Evolutionary conservation across 352 stramenopile species (phyloP).

Genomic region (Paralagenidium karlingii): DNA sequence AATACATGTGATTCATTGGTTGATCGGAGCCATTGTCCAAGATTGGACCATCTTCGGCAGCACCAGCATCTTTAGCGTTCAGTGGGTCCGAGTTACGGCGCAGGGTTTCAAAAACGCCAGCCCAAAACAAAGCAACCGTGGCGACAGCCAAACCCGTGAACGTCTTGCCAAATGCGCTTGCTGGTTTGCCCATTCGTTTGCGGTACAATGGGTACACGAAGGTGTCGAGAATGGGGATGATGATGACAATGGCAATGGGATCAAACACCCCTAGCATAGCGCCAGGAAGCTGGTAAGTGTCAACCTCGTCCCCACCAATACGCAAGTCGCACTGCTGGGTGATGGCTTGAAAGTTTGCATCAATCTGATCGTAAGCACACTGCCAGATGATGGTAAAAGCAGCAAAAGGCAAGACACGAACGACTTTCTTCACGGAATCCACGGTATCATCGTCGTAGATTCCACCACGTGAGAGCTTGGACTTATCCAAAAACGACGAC

Average conservation of each 20-base stretch:
- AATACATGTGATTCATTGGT: slow-evolving; percentile 49
- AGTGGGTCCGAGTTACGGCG: slow-evolving; percentile 10
- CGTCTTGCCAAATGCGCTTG: slow-evolving; percentile 16
- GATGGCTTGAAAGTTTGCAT: slow-evolving; percentile 57
- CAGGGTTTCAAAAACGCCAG: slow-evolving; percentile 18
- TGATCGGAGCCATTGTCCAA: slow-evolving; percentile 22
- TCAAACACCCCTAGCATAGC: slow-evolving; percentile 38
- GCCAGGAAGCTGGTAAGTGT: slow-evolving; percentile 36
- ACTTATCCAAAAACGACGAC: slow-evolving; percentile 26
- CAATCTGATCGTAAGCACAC: slow-evolving; percentile 44
- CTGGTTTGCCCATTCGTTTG: slow-evolving; percentile 18
- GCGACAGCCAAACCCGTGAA: slow-evolving; percentile 7
- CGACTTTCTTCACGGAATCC: slow-evolving; percentile 37
- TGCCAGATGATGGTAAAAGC: slow-evolving; percentile 53
- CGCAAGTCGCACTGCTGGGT: slow-evolving; percentile 54
- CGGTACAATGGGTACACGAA: slow-evolving; percentile 26
- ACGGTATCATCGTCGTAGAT: slow-evolving; percentile 21
- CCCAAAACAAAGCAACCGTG: slow-evolving; percentile 10
- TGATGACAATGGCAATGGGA: slow-evolving; percentile 20
- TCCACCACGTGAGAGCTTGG: slow-evolving; percentile 23
- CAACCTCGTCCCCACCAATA: slow-evolving; percentile 3
- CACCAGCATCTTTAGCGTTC: slow-evolving; percentile 6
- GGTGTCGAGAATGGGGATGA: slow-evolving; percentile 21
- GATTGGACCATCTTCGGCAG: slow-evolving; percentile 14
- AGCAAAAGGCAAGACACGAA: slow-evolving; percentile 38